Percentiles rank a stretch among this genome's conserved stretches.
These are phyloP conservation scores for Nicotiana paniculata DNA, from an alignment of 257 asterid species.

Conservation along the genomic window DNA sequence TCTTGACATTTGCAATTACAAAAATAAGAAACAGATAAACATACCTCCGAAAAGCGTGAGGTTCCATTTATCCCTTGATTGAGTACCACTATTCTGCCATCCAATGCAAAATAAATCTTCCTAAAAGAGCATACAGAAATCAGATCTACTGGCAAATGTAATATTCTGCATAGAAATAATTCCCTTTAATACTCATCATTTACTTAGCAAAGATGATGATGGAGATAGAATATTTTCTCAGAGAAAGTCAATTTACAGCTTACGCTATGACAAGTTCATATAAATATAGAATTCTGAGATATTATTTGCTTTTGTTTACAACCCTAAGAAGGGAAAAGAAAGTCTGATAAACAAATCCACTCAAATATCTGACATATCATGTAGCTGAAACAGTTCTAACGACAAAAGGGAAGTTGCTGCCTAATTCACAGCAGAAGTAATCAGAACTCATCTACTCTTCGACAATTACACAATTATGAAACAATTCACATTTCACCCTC, in stretches of 20 bases:
- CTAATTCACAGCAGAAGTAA: background rate
- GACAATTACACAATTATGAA: background rate
- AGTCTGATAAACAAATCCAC: background rate
- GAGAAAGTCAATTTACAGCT: background rate
- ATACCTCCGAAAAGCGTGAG: conserved; percentile 87
- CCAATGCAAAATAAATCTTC: conserved; percentile 88
- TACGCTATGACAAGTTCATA: background rate
- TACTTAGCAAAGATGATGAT: background rate
- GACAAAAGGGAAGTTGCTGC: background rate
- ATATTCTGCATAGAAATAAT: background rate
- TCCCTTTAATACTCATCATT: background rate
- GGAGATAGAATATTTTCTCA: background rate
- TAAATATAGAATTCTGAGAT: background rate
- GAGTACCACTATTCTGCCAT: conserved; percentile 86
- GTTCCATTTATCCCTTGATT: conserved; percentile 62
- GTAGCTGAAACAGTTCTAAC: background rate
- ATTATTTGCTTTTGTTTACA: background rate
- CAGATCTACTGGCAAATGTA: background rate
- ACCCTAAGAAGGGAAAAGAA: background rate
- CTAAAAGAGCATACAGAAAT: conserved; percentile 29
- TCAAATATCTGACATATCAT: background rate
- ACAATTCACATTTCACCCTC: background rate
- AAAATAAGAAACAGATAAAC: background rate
- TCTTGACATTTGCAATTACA: conserved; percentile 1
- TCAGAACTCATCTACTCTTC: background rate